These are phyloP conservation scores for Umbelopsis sp. DNA, from an alignment of 371 early-diverging fungal species.

Conservation along the genomic window DNA sequence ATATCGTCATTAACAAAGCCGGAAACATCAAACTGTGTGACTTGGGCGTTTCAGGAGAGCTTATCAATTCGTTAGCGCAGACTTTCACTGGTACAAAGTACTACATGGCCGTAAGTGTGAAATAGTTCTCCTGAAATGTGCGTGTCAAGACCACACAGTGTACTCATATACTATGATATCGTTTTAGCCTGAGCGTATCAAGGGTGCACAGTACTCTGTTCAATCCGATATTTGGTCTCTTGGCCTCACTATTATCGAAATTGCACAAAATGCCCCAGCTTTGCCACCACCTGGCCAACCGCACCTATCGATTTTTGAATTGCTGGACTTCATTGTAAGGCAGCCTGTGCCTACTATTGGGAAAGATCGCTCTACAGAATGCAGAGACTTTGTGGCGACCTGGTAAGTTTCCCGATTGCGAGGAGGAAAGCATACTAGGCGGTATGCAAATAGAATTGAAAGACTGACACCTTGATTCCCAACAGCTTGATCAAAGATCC, in stretches of 20 bases:
- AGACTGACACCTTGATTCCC: constrained; percentile 27
- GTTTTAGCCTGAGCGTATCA: constrained; percentile 92
- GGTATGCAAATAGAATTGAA: constrained; percentile 23
- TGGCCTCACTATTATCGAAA: constrained; percentile 91
- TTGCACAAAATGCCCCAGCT: constrained; percentile 90
- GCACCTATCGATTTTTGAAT: constrained; percentile 84
- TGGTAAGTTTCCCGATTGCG: constrained; percentile 56
- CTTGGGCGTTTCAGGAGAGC: constrained; percentile 91
- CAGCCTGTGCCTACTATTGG: constrained; percentile 86
- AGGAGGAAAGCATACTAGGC: too few relatives aligned
- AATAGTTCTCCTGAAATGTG: neutral
- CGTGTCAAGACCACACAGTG: neutral
- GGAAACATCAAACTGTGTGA: constrained; percentile 96
- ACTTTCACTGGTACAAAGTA: constrained; percentile 96
- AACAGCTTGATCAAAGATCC: constrained; percentile 75
- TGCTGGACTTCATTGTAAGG: constrained; percentile 89
- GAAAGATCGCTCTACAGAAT: constrained; percentile 62
- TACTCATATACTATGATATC: constrained; percentile 12
- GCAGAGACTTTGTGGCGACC: constrained; percentile 76
- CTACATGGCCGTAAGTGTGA: constrained; percentile 89
- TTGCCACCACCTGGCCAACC: constrained; percentile 72
- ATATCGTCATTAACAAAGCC: constrained; percentile 80
- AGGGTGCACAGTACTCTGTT: constrained; percentile 87
- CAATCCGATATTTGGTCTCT: constrained; percentile 96
- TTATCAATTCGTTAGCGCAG: constrained; percentile 88